Evolutionary conservation across 2,329 filamentous ascomycete species (phyloP).

Genomic region (Sporothrix variecibatus): DNA sequence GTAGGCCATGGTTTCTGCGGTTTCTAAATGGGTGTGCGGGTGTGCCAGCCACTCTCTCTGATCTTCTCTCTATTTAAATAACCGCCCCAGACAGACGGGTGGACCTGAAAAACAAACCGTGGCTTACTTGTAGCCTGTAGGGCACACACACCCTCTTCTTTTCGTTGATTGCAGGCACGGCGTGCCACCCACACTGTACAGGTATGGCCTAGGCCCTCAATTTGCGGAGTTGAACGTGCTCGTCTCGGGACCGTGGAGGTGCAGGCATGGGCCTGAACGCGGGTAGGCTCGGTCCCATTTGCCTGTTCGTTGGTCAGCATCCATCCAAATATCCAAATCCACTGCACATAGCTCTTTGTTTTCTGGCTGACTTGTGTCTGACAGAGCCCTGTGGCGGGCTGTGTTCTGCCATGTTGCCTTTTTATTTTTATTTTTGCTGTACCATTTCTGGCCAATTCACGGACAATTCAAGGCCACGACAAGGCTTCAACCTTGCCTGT

Average conservation of each 20-base stretch:
- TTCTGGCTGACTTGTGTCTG: neutral
- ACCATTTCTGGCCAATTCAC: neutral
- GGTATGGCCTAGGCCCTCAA: neutral
- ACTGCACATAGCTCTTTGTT: neutral
- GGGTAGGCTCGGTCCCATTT: conserved; percentile 16
- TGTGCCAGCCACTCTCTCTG: conserved; percentile 3
- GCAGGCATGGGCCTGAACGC: neutral
- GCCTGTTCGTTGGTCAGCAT: neutral
- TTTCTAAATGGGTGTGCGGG: neutral
- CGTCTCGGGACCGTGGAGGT: conserved; percentile 18
- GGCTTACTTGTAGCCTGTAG: neutral
- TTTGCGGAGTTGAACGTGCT: conserved; percentile 16
- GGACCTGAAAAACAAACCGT: neutral
- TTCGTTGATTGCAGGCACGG: neutral
- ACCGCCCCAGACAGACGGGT: neutral
- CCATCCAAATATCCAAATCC: neutral
- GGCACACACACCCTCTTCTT: neutral
- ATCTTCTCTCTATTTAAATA: neutral
- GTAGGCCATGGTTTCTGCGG: neutral
- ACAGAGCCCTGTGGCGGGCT: neutral
- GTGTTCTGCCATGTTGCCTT: too few relatives aligned
- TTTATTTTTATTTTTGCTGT: neutral
- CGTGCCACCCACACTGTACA: neutral
- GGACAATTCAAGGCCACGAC: neutral
- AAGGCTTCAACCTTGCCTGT: neutral